Base-by-base conservation (phyloP, 2,329 filamentous ascomycete species). In the Aspergillus clavatus region DNA sequence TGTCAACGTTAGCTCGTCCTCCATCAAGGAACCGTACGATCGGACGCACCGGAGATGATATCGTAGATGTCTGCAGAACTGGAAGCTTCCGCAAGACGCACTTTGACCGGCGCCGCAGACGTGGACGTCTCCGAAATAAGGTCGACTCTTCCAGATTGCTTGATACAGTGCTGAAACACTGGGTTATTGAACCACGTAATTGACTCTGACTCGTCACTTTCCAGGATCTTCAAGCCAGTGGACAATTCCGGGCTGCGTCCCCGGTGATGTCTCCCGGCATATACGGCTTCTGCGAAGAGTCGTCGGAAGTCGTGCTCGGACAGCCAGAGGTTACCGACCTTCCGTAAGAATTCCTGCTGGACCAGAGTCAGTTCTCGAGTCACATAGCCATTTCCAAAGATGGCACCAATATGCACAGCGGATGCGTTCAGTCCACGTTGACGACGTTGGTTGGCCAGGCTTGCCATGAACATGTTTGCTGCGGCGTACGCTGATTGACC, bases 401-500 rank as follows among this genome's bases (percentile, higher is more conserved):
- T 54, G 5, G 54, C 42, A 1, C 70, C 67, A 3, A 75, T 63
- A 40, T 70, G 52, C 22, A 76, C 59, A 2, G 61, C 58, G 1
- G 67, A 69, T 1, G 50, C 73, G 3, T 65, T 59, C 0, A 72
- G 47, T 0, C 72, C 72, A 3, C 68, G 62, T 1, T 50, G 51
- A 0, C 67, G 47, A 3, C 75, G 57, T 12, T 71, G 59, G 0
- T 50, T 38, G 0, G 65, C 69, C 0, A 79, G 53, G 1, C 52
- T 52, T 6, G 51, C 52, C 64, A 77, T 69, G 58, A 66, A 79
- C 3, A 50, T 48, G 49, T 76, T 76, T 3, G 69, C 73, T 0
- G 72, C 70, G 0, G 61, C 55, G 46, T 79, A 79, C 50, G 70
- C 73, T 2, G 64, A 51, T 50, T 79, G 75, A 0, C 64, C 68